Conservation (phyloP, 805 yeast species). For the Kluyveromyces lactis region DNA sequence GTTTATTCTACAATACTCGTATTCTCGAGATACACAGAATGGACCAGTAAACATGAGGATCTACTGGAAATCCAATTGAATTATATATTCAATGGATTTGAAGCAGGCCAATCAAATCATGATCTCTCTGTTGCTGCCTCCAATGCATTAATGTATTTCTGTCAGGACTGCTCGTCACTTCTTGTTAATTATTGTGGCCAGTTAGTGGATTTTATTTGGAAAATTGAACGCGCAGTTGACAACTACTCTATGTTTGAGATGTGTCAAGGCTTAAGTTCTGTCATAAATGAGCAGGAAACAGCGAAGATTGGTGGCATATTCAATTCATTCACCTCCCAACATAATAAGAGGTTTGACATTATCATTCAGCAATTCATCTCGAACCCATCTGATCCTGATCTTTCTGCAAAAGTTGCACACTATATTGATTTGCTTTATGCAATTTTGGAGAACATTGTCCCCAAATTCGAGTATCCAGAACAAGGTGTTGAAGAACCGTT, state of each 20-base stretch:
- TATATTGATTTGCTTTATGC: constrained; percentile 47
- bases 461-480: constrained; percentile 24
- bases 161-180: constrained; percentile 75
- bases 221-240: constrained; percentile 48
- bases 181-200: constrained; percentile 66
- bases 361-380: constrained; percentile 18
- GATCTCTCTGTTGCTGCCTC: constrained; percentile 76
- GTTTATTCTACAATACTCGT: constrained; percentile 91
- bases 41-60: constrained; percentile 85
- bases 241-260: constrained; percentile 65
- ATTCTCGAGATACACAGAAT: constrained; percentile 90
- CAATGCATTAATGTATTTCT: constrained; percentile 87
- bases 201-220: constrained; percentile 62
- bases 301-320: constrained; percentile 53
- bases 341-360: constrained; percentile 27
- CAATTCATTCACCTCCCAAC: constrained; percentile 53
- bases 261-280: constrained; percentile 84
- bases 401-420: constrained; percentile 51
- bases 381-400: constrained; percentile 27
- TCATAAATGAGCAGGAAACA: constrained; percentile 53
- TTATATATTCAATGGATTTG: constrained; percentile 74
- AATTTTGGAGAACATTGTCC: constrained; percentile 25
- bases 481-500: constrained; percentile 24
- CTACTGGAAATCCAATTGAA: constrained; percentile 73
- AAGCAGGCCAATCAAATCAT: constrained; percentile 21